Evolutionary conservation across 2,329 filamentous ascomycete species (phyloP), one percentile per base, ranked within the genome.

Genomic region (Ascochyta fabae): DNA sequence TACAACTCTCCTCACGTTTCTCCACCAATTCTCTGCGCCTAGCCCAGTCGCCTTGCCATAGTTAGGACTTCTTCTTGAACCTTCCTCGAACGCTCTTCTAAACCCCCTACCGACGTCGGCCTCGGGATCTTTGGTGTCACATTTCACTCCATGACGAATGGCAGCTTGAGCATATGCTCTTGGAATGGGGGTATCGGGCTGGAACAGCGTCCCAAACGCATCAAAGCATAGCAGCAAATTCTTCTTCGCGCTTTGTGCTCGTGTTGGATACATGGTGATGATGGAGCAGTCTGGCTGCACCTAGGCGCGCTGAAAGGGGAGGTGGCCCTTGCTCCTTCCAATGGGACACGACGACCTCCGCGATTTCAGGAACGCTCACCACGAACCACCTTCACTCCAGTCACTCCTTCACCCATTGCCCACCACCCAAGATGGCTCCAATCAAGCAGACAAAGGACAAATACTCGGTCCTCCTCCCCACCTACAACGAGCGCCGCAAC

Each of bases 401-500:
- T 70, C 70, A 55, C 69, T 73, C 70, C 27, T 71, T 73, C 54
- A 39, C 15, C 56, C 55, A 48, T 54, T 62, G 46, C 49, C 47
- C 51, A 62, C 53, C 56, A 51, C 55, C 53, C 47, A 60, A 61
- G 15, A 75, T 75, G 71, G 64, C 69, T 36, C 66, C 66, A 13
- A 66, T 59, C 52, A 77, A 75, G 72, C 69, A 75, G 44, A 65
- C 76, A 44, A 80, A 83, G 65, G 83, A 95, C 84, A 96, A 94
- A 80, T 99, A 97, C 85, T 96, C 94, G 66, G 89, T 99, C 75
- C 94, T 99, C 74, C 87, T 99, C 64, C 95, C 95, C 54, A 99
- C 95, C 60, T 99, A 96, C 86, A 98, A 99, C 78, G 95, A 99
- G 85, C 91, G 95, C 75, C 88, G 88, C 78, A 99, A 99, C 81